Base-by-base conservation (phyloP, 805 yeast species). In the Brettanomyces sp. region DNA sequence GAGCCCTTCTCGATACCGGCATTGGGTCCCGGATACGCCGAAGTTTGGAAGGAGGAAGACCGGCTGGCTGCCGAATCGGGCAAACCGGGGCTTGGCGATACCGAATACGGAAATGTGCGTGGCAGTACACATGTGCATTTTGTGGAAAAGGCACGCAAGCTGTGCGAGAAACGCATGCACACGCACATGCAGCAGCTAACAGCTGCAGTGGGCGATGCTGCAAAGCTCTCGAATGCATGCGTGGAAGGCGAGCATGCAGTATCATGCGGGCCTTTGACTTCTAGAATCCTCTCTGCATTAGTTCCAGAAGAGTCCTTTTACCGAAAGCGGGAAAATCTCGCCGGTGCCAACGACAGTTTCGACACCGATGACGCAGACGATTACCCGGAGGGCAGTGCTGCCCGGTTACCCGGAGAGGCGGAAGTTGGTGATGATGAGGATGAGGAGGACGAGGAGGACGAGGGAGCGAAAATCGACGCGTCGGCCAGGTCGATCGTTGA, bases 201-300 rank as follows among this genome's bases (percentile, higher is more conserved):
- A 14, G 56, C 56, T 24, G 81, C 95, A 0, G 80, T 74, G 49
- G 85, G 83, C 4, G 69, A 82, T 1, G 68, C 80, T 1, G 79
- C 74, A 22, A 72, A 69, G 25, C 55, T 85, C 40, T 68, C 64
- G 25, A 95, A 85, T 55, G 80, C 76, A 4, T 62, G 66, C 1
- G 62, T 90, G 46, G 91, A 85, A 52, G 73, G 82, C 0, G 91
- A 85, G 47, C 79, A 76, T 22, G 45, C 45, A 34, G 69, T 91
- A 1, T 82, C 95, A 1, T 83, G 95, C 60, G 99, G 99, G 1
- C 98, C 99, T 1, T 70, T 91, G 34, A 82, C 95, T 0, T 81
- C 90, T 23, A 74, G 99, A 48, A 68, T 91, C 40, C 61, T 91
- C 44, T 77, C 95, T 4, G 98, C 97, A 0, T 71, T 91, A 9